A percentile compares a stretch with the other conserved stretches of the same genome.
These are phyloP conservation scores for Suhomyces maxii DNA, from an alignment of 1,139 yeast genomes.

Conservation along the genomic window DNA sequence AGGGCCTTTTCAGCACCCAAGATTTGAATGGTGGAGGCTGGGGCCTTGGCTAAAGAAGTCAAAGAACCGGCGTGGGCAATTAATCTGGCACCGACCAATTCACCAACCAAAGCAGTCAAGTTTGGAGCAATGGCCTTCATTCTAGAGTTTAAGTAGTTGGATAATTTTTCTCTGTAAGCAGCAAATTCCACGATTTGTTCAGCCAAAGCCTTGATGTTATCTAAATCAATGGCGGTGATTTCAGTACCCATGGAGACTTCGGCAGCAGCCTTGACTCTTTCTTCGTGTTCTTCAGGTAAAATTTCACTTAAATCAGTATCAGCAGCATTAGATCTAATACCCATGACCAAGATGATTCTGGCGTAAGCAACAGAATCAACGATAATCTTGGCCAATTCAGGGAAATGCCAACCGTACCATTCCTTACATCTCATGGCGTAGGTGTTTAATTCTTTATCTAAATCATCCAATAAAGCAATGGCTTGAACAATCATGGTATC, in stretches of 20 bases:
- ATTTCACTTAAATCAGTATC: constrained; percentile 89
- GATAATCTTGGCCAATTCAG: constrained; percentile 96
- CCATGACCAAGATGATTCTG: constrained; percentile 90
- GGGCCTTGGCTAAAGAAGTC: constrained; percentile 94
- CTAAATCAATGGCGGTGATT: constrained; percentile 83
- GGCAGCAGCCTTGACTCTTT: constrained; percentile 85
- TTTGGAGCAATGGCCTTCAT: constrained; percentile 99
- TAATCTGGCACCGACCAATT: constrained; percentile 96
- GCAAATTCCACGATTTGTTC: constrained; percentile 93
- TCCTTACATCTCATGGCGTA: constrained; percentile 98
- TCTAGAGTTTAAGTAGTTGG: constrained; percentile 84
- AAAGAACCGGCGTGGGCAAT: constrained; percentile 98
- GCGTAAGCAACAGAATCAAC: constrained; percentile 95
- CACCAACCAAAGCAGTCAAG: constrained; percentile 94
- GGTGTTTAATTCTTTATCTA: constrained; percentile 96
- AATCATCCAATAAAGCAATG: constrained; percentile 91
- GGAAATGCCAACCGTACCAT: constrained; percentile 99
- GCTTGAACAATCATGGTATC: constrained; percentile 99
- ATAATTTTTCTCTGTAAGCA: constrained; percentile 90
- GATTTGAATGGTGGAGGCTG: constrained; percentile 98
- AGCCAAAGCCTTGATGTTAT: constrained; percentile 85
- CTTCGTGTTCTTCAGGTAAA: constrained; percentile 89
- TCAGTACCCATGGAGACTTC: constrained; percentile 99
- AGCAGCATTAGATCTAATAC: constrained; percentile 86
- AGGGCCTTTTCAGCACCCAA: constrained; percentile 99